These are phyloP conservation scores for Solanum chilense DNA, from an alignment of 257 asterid genomes.

Conservation along the genomic window DNA sequence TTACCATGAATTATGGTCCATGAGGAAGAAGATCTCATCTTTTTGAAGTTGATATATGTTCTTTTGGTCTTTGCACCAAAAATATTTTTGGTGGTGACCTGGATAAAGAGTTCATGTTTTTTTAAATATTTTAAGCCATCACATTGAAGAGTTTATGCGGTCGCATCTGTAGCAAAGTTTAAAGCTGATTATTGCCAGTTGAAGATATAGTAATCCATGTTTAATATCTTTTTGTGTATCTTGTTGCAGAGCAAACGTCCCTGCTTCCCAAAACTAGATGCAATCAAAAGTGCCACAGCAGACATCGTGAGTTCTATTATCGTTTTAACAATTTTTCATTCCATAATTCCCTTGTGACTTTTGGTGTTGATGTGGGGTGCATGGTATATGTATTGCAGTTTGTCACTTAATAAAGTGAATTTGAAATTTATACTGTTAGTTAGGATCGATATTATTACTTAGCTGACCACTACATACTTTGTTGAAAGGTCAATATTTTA, in stretches of 20 bases:
- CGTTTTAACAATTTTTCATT: neutral
- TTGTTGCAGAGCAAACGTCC: conserved; percentile 73
- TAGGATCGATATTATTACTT: neutral
- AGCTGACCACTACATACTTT: neutral
- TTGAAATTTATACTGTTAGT: neutral
- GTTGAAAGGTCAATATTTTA: neutral
- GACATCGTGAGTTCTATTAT: conserved; percentile 62
- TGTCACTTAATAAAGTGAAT: neutral
- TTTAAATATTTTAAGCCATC: neutral
- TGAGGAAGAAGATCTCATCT: neutral
- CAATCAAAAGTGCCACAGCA: conserved; percentile 84
- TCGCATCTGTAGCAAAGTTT: neutral
- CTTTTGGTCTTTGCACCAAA: neutral
- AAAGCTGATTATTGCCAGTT: neutral
- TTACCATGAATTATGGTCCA: neutral
- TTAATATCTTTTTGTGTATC: neutral
- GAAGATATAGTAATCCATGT: neutral
- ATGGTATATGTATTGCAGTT: neutral
- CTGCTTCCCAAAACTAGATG: conserved; percentile 83
- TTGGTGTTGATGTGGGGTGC: neutral
- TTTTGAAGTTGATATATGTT: neutral
- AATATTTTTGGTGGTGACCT: neutral
- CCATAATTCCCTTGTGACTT: neutral
- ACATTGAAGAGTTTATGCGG: neutral
- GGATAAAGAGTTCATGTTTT: neutral